Evolutionary conservation across 192 early-diverging fungal genomes (phyloP), one percentile per base, ranked within the genome.

Genomic region (Podila clonocystis): DNA sequence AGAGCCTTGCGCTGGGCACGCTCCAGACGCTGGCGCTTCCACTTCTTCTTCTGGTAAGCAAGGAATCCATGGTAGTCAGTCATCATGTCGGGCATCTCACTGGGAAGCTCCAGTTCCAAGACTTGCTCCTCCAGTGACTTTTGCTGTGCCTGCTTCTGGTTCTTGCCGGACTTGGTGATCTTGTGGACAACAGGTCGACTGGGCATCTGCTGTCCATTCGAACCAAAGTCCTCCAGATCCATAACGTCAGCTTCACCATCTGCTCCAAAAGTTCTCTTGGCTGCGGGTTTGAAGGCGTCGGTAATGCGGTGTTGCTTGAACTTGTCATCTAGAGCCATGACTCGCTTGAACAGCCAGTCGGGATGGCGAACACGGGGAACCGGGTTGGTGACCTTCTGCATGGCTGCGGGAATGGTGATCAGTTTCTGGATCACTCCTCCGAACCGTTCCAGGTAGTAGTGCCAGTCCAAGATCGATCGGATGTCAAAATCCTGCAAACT

Each of bases 341-440:
- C 89, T 13, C 95, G 89, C 73, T 95, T 94, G 24, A 88, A 86
- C 49, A 99, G 83, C 98, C 98, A 99, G 67, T 98, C 96, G 3
- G 98, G 98, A 78, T 98, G 97, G 2, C 85, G 82, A 19, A 99
- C 90, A 36, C 98, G 89, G 9, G 96, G 96, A 26, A 99, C 93
- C 0, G 98, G 98, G 77, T 99, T 99, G 7, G 85, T 33, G 13
- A 99, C 91, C 50, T 93, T 91, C 78, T 99, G 98, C 95, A 97
- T 95, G 1, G 97, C 97, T 9, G 98, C 98, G 0, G 98, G 98
- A 74, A 99, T 99, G 2, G 97, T 98, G 68, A 99, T 97, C 30
- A 98, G 84, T 79, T 98, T 99, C 75, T 97, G 96, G 75, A 99
- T 97, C 3, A 97, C 95, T 31, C 91, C 90, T 48, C 94, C 94